Conservation (phyloP, 305 asterid species). For the Ilex paraguariensis region DNA sequence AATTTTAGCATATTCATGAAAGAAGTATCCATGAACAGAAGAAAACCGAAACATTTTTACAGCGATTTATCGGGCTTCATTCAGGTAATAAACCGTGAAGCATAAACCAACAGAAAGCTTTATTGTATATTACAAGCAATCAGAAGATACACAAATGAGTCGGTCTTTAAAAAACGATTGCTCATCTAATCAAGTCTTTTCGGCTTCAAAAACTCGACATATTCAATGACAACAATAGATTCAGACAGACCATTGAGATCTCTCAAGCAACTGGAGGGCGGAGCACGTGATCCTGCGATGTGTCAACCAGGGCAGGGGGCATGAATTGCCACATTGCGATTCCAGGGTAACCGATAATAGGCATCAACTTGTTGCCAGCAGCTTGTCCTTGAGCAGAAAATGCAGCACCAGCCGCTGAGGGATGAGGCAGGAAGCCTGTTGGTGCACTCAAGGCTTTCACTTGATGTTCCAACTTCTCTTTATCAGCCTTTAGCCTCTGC, state of each 20-base stretch:
- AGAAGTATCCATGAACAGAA: not conserved
- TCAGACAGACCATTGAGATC: not conserved
- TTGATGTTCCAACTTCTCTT: conserved; percentile 33
- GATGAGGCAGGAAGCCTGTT: conserved; percentile 21
- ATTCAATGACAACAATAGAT: not conserved
- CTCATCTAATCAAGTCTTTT: too few relatives aligned
- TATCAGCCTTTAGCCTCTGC: conserved; percentile 29
- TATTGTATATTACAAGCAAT: too few relatives aligned
- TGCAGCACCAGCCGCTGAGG: conserved; percentile 24
- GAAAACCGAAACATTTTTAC: not conserved
- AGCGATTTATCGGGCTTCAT: not conserved
- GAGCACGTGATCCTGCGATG: conserved; percentile 36
- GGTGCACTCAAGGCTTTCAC: conserved; percentile 17
- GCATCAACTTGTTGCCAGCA: conserved; percentile 30
- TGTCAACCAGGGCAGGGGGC: conserved; percentile 35
- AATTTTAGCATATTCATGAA: too few relatives aligned
- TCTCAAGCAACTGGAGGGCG: conserved; percentile 39
- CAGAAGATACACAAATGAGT: not conserved
- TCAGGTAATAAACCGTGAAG: not conserved
- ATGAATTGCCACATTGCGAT: conserved; percentile 42
- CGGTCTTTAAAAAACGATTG: not conserved
- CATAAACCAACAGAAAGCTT: not conserved
- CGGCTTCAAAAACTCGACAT: not conserved
- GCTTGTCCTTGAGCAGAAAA: conserved; percentile 22
- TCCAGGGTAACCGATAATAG: conserved; percentile 32